Evolutionary conservation across 805 yeast genomes (phyloP), one percentile per base, ranked within the genome.

Genomic region (Sugiyamaella americana): DNA sequence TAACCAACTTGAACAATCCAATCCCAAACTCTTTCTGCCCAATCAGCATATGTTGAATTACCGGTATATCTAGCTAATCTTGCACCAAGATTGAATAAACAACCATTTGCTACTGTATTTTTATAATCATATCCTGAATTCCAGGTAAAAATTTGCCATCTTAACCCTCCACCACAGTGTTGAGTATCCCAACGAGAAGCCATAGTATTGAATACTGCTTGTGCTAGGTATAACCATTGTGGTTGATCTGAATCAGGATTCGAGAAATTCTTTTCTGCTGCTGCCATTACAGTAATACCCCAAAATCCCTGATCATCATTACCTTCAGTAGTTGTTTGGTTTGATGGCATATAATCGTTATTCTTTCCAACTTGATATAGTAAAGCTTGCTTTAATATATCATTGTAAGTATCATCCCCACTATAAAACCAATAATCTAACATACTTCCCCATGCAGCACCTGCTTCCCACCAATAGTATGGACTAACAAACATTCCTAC

Each of bases 261-360:
- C 4, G 85, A 71, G 65, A 87, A 87, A 66, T 84, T 84, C 60
- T 84, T 75, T 60, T 87, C 96, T 1, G 87, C 82, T 1, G 95
- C 95, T 16, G 75, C 79, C 84, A 87, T 80, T 2, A 73, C 93
- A 1, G 93, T 83, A 40, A 87, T 70, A 1, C 95, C 96, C 96
- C 96, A 87, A 61, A 87, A 84, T 0, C 86, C 95, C 67, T 87
- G 96, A 71, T 87, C 96, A 71, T 87, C 96, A 61, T 87, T 87
- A 65, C 96, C 96, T 65, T 87, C 95, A 1, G 93, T 80, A 5
- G 82, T 74, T 8, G 87, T 75, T 63, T 87, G 94, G 67, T 86
- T 87, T 38, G 80, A 65, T 1, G 96, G 96, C 57, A 86, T 74
- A 64, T 82, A 87, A 64, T 84, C 82, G 61, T 73, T 63, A 59